Evolutionary conservation across 2,329 filamentous ascomycete species (phyloP).

Genomic region (Venturia oleaginea): DNA sequence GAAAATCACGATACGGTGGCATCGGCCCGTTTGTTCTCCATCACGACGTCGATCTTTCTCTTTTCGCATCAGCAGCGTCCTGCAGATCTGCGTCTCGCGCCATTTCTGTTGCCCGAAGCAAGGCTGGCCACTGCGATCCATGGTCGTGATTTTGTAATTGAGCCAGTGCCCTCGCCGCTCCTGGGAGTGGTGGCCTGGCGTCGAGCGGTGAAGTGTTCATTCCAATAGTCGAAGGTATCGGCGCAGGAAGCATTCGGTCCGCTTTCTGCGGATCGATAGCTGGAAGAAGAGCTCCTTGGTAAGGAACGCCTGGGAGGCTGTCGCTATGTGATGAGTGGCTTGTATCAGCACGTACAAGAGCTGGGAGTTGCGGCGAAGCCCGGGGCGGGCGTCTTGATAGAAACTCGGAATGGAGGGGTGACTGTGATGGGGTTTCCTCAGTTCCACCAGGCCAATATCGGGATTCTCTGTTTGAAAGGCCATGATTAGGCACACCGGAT

Average conservation of each 20-base stretch:
- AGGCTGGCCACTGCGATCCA: conserved; percentile 25
- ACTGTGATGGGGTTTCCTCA: background rate
- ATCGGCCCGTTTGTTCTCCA: background rate
- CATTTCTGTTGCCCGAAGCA: conserved; percentile 30
- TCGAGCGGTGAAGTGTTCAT: conserved; percentile 20
- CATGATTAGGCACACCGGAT: background rate
- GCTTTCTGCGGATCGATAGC: conserved; percentile 25
- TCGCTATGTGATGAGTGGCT: conserved; percentile 31
- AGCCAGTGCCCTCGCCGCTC: conserved; percentile 4
- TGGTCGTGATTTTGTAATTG: conserved; percentile 16
- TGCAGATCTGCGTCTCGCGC: conserved; percentile 24
- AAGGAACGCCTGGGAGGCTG: conserved; percentile 16
- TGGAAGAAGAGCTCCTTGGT: conserved; percentile 26
- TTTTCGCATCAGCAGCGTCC: conserved; percentile 2
- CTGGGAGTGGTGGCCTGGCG: conserved; percentile 12
- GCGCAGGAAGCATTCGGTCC: conserved; percentile 29
- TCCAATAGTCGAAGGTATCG: conserved; percentile 23
- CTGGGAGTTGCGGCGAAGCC: conserved; percentile 17
- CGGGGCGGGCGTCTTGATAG: conserved; percentile 2
- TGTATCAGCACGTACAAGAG: conserved; percentile 31
- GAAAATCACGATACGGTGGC: conserved; percentile 14
- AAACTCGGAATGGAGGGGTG: background rate
- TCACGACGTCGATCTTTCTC: conserved; percentile 6
- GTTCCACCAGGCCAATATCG: background rate
- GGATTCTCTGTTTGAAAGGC: background rate